A percentile compares a stretch with the other conserved stretches of the same genome.
Evolutionary conservation across 208 protist genomes (phyloP).

Genomic region (Leishmania tropica): DNA sequence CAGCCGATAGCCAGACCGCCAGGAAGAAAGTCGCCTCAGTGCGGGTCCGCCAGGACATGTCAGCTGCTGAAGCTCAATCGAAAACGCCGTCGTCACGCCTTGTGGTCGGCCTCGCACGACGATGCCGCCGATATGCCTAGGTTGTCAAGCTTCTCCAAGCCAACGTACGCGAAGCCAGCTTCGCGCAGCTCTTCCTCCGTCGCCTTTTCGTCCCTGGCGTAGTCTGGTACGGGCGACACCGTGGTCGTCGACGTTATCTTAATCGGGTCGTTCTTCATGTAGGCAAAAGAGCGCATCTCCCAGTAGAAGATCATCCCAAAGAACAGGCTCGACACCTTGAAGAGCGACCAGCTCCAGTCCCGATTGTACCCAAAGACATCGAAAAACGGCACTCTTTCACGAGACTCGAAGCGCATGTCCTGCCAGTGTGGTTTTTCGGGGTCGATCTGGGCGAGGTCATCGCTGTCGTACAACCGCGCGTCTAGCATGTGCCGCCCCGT

Average conservation of each 20-base stretch:
- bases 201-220: conserved; percentile 75
- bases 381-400: conserved; percentile 81
- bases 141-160: conserved; percentile 82
- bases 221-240: conserved; percentile 71
- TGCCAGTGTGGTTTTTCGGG: conserved; percentile 91
- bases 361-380: conserved; percentile 89
- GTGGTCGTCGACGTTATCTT: conserved; percentile 65
- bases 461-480: conserved; percentile 57
- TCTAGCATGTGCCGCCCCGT: conserved; percentile 72
- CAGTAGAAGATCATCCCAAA: conserved; percentile 70
- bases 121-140: conserved; percentile 33
- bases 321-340: conserved; percentile 63
- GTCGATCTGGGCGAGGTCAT: conserved; percentile 76
- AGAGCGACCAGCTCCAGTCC: conserved; percentile 91
- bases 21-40: not conserved
- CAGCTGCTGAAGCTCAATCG: not conserved
- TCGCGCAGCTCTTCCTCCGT: conserved; percentile 82
- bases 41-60: not conserved
- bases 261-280: conserved; percentile 58
- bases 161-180: conserved; percentile 81
- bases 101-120: not conserved
- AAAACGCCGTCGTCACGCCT: not conserved
- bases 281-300: conserved; percentile 62
- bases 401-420: conserved; percentile 79
- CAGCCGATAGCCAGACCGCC: not conserved